Evolutionary conservation across 2,329 filamentous ascomycete species (phyloP), one percentile per base, ranked within the genome.

Genomic region (Fusarium anguioides): DNA sequence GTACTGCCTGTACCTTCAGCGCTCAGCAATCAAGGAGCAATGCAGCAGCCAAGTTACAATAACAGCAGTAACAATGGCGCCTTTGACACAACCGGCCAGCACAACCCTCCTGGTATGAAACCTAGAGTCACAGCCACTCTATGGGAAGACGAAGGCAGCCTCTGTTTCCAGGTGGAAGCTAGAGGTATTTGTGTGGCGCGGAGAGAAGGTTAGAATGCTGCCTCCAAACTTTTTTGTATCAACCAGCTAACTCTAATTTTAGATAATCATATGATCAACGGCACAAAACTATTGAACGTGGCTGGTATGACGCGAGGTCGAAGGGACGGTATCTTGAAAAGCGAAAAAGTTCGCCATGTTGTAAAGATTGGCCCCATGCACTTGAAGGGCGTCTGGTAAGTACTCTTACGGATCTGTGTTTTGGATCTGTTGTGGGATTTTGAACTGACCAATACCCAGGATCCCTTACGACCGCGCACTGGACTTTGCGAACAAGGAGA

Each of bases 201-300:
- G 70, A 87, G 96, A 76, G 95, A 98, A 87, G 94, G 93, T 96
- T 81, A 71, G 83, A 75, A 55, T 11, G 17, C 36, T 29, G 11
- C 44, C 29, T 33, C 17, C 17, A 17, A 21, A n/a, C n/a, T n/a
- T n/a, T 12, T 23, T 35, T 11, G 33, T 36, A 45, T 27, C 12
- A 35, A 42, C 8, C 6, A 41, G 46, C 65, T 69, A 48, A 66
- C 57, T 48, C 10, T 3, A 18, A 21, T 4, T 45, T 39, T 67
- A 96, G 95, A 97, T 74, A 98, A 97, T 80, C 93, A 97, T 81
- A 97, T 99, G 93, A 97, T 99, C 79, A 99, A 98, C 75, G 96
- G 96, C 18, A 99, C 96, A 2, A 99, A 98, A 79, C 84, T 99
- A 57, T 82, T 98, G 58, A 99, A 99, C 70, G 96, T 99, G 51